These are phyloP conservation scores for Gremmenia infestans DNA, from an alignment of 2,329 filamentous ascomycete species.

Conservation along the genomic window DNA sequence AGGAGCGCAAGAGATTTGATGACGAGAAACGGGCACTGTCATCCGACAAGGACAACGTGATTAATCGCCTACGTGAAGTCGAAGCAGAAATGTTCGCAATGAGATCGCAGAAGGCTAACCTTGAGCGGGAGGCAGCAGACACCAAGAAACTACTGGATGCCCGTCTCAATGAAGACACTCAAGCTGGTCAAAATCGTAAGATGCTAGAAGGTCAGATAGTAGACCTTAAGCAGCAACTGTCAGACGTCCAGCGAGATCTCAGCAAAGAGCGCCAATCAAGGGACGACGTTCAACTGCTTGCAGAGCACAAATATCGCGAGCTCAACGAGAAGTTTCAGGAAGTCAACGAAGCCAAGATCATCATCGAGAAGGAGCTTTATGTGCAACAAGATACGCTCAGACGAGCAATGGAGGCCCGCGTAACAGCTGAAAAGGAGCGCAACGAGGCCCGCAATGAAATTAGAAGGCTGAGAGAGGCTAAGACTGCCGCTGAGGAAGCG, in stretches of 20 bases:
- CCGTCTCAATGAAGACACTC: slow-evolving; percentile 82
- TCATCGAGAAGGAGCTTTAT: slow-evolving; percentile 96
- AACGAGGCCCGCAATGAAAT: slow-evolving; percentile 87
- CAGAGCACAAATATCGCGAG: slow-evolving; percentile 79
- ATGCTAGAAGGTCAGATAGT: slow-evolving; percentile 83
- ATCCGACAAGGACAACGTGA: slow-evolving; percentile 73
- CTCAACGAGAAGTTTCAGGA: slow-evolving; percentile 81
- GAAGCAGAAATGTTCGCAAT: slow-evolving; percentile 86
- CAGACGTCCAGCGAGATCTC: slow-evolving; percentile 79
- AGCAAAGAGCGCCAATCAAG: slow-evolving; percentile 89
- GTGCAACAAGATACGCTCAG: slow-evolving; percentile 88
- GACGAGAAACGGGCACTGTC: slow-evolving; percentile 68
- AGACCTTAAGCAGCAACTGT: slow-evolving; percentile 80
- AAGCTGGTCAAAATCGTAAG: slow-evolving; percentile 74
- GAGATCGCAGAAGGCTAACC: slow-evolving; percentile 74
- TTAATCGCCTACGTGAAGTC: slow-evolving; percentile 71
- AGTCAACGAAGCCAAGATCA: slow-evolving; percentile 92
- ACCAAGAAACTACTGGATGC: slow-evolving; percentile 82
- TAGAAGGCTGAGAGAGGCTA: slow-evolving; percentile 74
- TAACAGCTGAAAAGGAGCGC: slow-evolving; percentile 76
- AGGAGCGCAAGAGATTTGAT: slow-evolving; percentile 73
- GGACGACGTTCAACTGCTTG: slow-evolving; percentile 86
- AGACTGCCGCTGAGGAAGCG: slow-evolving; percentile 79
- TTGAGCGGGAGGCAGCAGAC: slow-evolving; percentile 85
- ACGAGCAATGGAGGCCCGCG: slow-evolving; percentile 75